These are phyloP conservation scores for Podospora anserina DNA, from an alignment of 495 filamentous ascomycete species.

Conservation along the genomic window DNA sequence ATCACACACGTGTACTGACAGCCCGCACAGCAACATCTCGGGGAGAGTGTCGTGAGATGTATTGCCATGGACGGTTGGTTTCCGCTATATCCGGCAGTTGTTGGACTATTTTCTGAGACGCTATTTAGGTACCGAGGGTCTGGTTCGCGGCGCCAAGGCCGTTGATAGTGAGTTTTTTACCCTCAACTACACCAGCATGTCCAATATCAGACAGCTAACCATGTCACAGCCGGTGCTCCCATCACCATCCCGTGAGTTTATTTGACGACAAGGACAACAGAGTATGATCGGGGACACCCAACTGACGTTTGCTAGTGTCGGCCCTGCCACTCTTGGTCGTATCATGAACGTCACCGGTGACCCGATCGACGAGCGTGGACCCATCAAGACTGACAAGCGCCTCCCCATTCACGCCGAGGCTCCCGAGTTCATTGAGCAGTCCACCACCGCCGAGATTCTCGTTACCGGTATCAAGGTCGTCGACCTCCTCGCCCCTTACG, in stretches of 20 bases:
- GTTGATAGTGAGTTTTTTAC: slow-evolving; percentile 57
- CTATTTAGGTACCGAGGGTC: slow-evolving; percentile 90
- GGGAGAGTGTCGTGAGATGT: slow-evolving; percentile 97
- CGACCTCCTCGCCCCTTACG: slow-evolving; percentile 95
- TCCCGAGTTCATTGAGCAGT: slow-evolving; percentile 87
- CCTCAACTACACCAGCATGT: not conserved
- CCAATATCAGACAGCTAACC: slow-evolving; percentile 10
- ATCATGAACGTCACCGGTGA: slow-evolving; percentile 99
- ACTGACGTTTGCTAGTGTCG: slow-evolving; percentile 54
- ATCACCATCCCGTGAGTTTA: slow-evolving; percentile 77
- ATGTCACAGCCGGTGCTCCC: slow-evolving; percentile 63
- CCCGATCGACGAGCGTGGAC: slow-evolving; percentile 98
- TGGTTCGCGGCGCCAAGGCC: slow-evolving; percentile 81
- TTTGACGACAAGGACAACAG: not conserved
- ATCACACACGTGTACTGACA: slow-evolving; percentile 38
- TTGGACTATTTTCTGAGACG: slow-evolving; percentile 29
- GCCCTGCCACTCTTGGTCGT: slow-evolving; percentile 89
- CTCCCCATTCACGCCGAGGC: slow-evolving; percentile 92
- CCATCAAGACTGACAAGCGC: slow-evolving; percentile 85
- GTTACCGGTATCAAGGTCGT: slow-evolving; percentile 99
- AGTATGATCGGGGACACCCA: not conserved
- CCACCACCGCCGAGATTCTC: slow-evolving; percentile 90
- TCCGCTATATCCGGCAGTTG: slow-evolving; percentile 13
- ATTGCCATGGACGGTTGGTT: slow-evolving; percentile 99
- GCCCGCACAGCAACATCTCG: slow-evolving; percentile 87